Evolutionary conservation across 1,139 yeast species (phyloP).

Genomic region (Zygoascus hellenicus): DNA sequence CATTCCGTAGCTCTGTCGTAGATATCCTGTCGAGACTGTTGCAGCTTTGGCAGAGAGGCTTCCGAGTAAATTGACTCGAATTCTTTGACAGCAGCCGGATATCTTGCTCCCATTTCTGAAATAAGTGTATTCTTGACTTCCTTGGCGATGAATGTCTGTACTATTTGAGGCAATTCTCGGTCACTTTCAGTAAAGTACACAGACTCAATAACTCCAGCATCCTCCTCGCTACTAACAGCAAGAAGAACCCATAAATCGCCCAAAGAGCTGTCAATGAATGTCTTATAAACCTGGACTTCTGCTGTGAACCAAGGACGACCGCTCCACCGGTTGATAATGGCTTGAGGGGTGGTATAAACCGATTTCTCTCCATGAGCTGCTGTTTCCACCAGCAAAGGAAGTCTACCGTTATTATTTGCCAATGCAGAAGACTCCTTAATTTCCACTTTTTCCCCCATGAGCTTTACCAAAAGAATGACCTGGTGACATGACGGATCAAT

Average conservation of each 20-base stretch:
- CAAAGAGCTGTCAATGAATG: conserved; percentile 26
- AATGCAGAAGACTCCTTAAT: conserved; percentile 21
- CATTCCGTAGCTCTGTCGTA: conserved; percentile 9
- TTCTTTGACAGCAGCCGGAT: conserved; percentile 14
- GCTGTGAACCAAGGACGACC: conserved; percentile 6
- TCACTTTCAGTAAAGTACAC: conserved; percentile 20
- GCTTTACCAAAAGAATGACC: conserved; percentile 21
- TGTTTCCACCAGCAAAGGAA: conserved; percentile 19
- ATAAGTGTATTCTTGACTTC: conserved; percentile 18
- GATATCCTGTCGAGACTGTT: conserved; percentile 4
- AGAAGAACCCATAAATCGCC: conserved; percentile 32
- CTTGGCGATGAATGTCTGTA: conserved; percentile 14
- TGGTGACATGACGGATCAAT: conserved; percentile 31
- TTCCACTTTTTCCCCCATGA: conserved; percentile 11
- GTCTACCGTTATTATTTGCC: conserved; percentile 16
- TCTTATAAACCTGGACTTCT: conserved; percentile 18
- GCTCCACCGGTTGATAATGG: conserved; percentile 11
- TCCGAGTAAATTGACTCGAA: conserved; percentile 4
- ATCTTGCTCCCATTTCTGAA: conserved; percentile 17
- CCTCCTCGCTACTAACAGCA: conserved; percentile 19
- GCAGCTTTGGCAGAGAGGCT: conserved; percentile 5
- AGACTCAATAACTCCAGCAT: conserved; percentile 8
- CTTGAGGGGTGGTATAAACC: conserved; percentile 11
- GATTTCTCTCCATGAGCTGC: conserved; percentile 10
- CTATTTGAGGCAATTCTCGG: conserved; percentile 17